Evolutionary conservation across 768 basidiomycete species (phyloP), one percentile per base, ranked within the genome.

Genomic region (Hypsizygus marmoreus): DNA sequence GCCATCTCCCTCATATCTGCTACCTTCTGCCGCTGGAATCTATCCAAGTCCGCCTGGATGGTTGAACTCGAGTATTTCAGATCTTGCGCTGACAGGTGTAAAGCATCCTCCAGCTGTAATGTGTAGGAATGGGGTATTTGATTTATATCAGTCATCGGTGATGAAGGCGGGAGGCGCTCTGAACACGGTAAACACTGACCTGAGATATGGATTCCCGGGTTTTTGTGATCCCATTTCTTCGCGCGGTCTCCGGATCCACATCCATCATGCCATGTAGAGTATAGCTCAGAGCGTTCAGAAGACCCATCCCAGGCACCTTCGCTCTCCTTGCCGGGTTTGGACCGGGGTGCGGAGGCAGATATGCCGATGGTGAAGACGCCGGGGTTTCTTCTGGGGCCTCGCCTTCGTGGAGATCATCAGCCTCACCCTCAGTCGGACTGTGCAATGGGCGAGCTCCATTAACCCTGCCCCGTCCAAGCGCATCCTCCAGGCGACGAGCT

Each of bases 231-330:
- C 86, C 82, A 59, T 88, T 97, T 52, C 97, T 76, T 49, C 97
- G 75, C 4, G 95, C 95, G 13, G 89, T 91, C 71, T 98, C 97
- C 2, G 97, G 97, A 68, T 99, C 97, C 13, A 90, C 90, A 56
- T 99, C 97, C 86, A 99, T 97, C 85, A 98, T 95, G 4, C 95
- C 95, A 55, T 95, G 93, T 44, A 99, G 65, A 17, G 94, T 95
- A 67, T 97, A 95, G 60, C 88, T 93, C 32, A 99, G 72, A 12
- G 97, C 97, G 55, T 84, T 92, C 26, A 99, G 59, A 17, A 99
- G 69, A 14, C 91, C 94, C 77, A 90, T 90, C 6, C 88, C 89
- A 43, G 88, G 86, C 10, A 83, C 70, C 45, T 79, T 77, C 42
- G 77, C 68, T 62, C 76, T 66, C 45, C 72, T 67, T 25, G 77